phyloP scores from a whole-genome alignment of 2,329 filamentous ascomycete species.

The Seiridium unicorne region DNA sequence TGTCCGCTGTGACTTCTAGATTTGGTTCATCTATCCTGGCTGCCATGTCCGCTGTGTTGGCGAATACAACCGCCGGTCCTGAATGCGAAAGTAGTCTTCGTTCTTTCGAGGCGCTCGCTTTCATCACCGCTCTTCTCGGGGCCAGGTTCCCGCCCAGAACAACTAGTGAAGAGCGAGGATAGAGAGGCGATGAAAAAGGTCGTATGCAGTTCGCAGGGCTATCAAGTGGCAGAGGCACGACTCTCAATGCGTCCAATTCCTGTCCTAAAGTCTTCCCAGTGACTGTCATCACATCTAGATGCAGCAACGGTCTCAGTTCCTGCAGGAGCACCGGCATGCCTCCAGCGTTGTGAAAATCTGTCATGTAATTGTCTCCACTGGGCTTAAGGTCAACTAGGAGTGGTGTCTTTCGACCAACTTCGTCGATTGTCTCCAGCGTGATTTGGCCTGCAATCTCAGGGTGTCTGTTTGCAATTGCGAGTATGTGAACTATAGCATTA shows the following conservation, averaged over 20 bases:
- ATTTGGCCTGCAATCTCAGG: constrained; percentile 63
- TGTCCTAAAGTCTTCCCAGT: constrained; percentile 81
- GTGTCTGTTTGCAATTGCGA: constrained; percentile 76
- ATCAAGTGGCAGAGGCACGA: constrained; percentile 43
- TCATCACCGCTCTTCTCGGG: constrained; percentile 80
- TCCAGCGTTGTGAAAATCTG: constrained; percentile 84
- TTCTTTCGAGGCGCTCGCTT: constrained; percentile 85
- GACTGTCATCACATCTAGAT: constrained; percentile 77
- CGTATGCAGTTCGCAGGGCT: constrained; percentile 52
- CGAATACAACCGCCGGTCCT: constrained; percentile 61
- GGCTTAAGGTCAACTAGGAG: constrained; percentile 89
- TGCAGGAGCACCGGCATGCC: constrained; percentile 82
- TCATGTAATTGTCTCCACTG: constrained; percentile 83
- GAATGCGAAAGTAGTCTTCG: constrained; percentile 49
- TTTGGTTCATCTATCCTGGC: constrained; percentile 53
- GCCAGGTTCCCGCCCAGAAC: constrained; percentile 83
- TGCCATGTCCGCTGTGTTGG: constrained; percentile 73
- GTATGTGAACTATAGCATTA: constrained; percentile 81
- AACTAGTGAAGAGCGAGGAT: constrained; percentile 74
- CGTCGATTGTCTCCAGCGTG: constrained; percentile 76
- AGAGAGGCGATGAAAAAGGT: constrained; percentile 63
- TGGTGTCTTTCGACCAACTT: constrained; percentile 73
- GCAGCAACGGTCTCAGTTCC: constrained; percentile 70
- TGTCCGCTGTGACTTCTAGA: constrained; percentile 60
- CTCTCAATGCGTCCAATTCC: constrained; percentile 69